Evolutionary conservation across 2,329 filamentous ascomycete genomes (phyloP), one percentile per base, ranked within the genome.

Genomic region (Fusarium setosum): DNA sequence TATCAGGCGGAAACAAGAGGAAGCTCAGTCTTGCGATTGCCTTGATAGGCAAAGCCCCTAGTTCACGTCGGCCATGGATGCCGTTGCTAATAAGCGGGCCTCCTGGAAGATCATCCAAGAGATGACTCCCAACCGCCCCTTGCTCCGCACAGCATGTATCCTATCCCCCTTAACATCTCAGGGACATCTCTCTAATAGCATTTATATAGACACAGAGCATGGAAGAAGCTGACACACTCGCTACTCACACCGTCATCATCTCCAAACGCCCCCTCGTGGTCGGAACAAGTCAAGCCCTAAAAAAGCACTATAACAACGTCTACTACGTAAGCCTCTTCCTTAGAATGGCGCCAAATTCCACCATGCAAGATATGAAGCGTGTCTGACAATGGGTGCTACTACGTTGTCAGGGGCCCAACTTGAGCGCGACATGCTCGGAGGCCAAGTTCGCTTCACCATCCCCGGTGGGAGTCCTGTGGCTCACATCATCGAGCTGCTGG

Each of bases 191-290:
- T 23, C 50, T 61, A 21, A 57, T 31, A 42, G 26, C 8, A 13
- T 11, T n/a, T 8, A 2, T 31, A 20, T n/a, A 69, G 0, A 97
- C 93, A 0, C 93, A 97, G 75, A 91, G 87, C 41, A 96, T 97
- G 93, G 93, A 97, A 76, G 93, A 97, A 78, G 93, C 93, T 0
- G 92, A 96, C 71, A 92, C 92, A 2, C 83, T 97, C 1, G 93
- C 93, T 0, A 88, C 88, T 37, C 85, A 92, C 2, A 91, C 92
- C 6, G 71, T 63, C 42, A 69, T 74, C 44, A 62, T 75, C n/a
- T 67, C 72, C 10, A 54, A 60, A 3, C 57, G 69, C 1, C 51
- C 92, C 82, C 79, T 92, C 12, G 88, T 88, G 0, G 76, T 90
- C 1, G 89, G 89, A 1, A 89, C 86, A 0, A 86, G 84, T 2